A percentile compares a stretch with the other conserved stretches of the same genome.
Evolutionary conservation across 2,329 filamentous ascomycete genomes (phyloP).

Genomic region (Penicillium brevicompactum): DNA sequence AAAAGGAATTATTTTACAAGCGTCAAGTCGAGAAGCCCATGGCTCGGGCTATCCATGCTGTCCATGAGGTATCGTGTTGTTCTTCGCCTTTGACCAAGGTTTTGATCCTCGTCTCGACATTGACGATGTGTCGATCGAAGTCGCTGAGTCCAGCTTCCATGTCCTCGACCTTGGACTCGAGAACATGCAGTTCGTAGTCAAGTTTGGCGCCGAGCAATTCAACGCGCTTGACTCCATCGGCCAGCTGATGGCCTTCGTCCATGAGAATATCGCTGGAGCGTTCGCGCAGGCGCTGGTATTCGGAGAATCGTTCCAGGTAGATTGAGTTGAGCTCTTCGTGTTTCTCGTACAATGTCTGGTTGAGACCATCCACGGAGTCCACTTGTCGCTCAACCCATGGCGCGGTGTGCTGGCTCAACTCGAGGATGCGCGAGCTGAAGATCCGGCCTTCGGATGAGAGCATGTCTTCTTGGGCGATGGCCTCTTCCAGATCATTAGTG

Average conservation of each 20-base stretch:
- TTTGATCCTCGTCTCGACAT: slow-evolving; percentile 67
- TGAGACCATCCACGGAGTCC: slow-evolving; percentile 57
- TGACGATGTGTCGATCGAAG: slow-evolving; percentile 76
- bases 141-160: slow-evolving; percentile 80
- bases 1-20: slow-evolving; percentile 20
- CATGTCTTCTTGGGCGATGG: slow-evolving; percentile 42
- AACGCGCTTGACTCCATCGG: slow-evolving; percentile 74
- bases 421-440: slow-evolving; percentile 39
- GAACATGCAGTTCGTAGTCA: slow-evolving; percentile 84
- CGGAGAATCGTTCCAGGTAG: slow-evolving; percentile 70
- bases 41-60: slow-evolving; percentile 54
- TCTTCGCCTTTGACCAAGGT: slow-evolving; percentile 65
- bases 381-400: slow-evolving; percentile 49
- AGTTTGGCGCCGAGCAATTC: slow-evolving; percentile 81
- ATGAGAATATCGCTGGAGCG: slow-evolving; percentile 69
- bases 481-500: slow-evolving; percentile 43
- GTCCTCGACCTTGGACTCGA: slow-evolving; percentile 81
- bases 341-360: slow-evolving; percentile 64
- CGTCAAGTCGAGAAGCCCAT: slow-evolving; percentile 25
- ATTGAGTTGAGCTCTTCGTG: slow-evolving; percentile 66
- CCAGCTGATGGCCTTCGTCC: slow-evolving; percentile 68
- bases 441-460: slow-evolving; percentile 39
- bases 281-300: slow-evolving; percentile 68
- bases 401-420: slow-evolving; percentile 39
- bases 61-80: slow-evolving; percentile 64